A percentile compares a stretch with the other conserved stretches of the same genome.
Evolutionary conservation across 2,329 filamentous ascomycete genomes (phyloP).

Genomic region (Purpureocillium takamizusanense): DNA sequence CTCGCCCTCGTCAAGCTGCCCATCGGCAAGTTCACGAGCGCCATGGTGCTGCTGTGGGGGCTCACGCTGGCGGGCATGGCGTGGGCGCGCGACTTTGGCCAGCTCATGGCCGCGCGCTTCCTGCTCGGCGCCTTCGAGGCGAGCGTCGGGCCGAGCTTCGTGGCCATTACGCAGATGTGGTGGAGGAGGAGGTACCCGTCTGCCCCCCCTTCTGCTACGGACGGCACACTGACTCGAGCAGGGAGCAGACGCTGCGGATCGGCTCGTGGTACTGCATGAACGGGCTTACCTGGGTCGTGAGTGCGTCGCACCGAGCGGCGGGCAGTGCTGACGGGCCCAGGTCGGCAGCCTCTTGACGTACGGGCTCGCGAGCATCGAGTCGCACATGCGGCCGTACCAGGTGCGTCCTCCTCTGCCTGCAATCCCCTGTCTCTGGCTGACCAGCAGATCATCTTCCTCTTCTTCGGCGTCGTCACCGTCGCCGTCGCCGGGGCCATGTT

Average conservation of each 20-base stretch:
- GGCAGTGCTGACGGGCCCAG: constrained; percentile 14
- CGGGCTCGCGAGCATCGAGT: constrained; percentile 48
- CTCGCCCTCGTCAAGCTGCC: constrained; percentile 51
- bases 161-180: constrained; percentile 54
- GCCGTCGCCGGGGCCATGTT: constrained; percentile 35
- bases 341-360: constrained; percentile 48
- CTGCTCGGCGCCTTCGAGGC: constrained; percentile 50
- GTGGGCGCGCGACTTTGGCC: constrained; percentile 37
- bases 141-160: constrained; percentile 37
- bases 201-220: background rate
- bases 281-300: constrained; percentile 44
- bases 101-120: constrained; percentile 42
- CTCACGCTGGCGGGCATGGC: constrained; percentile 41
- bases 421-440: background rate
- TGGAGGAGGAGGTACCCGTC: constrained; percentile 39
- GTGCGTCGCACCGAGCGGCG: constrained; percentile 3
- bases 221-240: constrained; percentile 2
- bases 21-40: constrained; percentile 51
- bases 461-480: constrained; percentile 43
- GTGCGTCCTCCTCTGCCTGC: constrained; percentile 13
- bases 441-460: constrained; percentile 41
- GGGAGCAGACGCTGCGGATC: constrained; percentile 47
- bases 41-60: constrained; percentile 47
- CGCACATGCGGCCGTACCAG: constrained; percentile 36
- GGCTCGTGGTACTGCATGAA: constrained; percentile 54